A percentile compares a stretch with the other conserved stretches of the same genome.
Evolutionary conservation across 2,329 filamentous ascomycete genomes (phyloP).

Genomic region (Daldinia eschscholtzii): DNA sequence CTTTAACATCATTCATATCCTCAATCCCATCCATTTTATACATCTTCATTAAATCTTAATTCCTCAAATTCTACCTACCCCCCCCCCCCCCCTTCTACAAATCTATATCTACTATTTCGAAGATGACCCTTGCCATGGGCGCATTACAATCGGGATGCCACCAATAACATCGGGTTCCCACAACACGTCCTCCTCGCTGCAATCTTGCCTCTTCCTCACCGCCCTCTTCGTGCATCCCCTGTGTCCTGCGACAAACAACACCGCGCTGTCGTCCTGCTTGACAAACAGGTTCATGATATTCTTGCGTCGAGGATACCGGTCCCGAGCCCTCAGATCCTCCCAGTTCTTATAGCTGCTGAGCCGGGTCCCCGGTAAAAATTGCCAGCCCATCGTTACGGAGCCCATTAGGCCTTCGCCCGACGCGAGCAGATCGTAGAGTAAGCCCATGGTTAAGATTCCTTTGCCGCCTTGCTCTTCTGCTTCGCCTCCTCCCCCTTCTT

Average conservation of each 20-base stretch:
- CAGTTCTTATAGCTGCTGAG: conserved; percentile 10
- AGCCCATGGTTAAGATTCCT: conserved; percentile 29
- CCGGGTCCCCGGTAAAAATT: conserved; percentile 1
- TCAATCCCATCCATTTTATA: not conserved
- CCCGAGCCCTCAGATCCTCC: not conserved
- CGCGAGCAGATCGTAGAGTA: conserved; percentile 28
- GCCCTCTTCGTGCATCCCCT: not conserved
- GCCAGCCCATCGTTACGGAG: conserved; percentile 6
- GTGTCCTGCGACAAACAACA: conserved; percentile 4
- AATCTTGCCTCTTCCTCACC: not conserved
- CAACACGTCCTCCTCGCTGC: not conserved
- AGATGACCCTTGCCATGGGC: not conserved
- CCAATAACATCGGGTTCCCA: conserved; percentile 19
- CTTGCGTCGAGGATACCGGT: not conserved
- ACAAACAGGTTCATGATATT: conserved; percentile 2
- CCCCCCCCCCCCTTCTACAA: not conserved
- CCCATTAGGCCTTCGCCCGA: conserved; percentile 3
- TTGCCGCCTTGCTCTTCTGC: not conserved
- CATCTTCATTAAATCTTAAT: not conserved
- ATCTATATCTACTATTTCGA: not conserved
- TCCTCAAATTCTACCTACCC: not conserved
- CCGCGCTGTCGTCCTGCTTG: conserved; percentile 7
- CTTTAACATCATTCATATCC: too few species aligned
- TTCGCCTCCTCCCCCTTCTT: not conserved
- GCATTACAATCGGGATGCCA: not conserved